phyloP scores from a whole-genome alignment of 306 rosid species.

The Albizia julibrissin region DNA sequence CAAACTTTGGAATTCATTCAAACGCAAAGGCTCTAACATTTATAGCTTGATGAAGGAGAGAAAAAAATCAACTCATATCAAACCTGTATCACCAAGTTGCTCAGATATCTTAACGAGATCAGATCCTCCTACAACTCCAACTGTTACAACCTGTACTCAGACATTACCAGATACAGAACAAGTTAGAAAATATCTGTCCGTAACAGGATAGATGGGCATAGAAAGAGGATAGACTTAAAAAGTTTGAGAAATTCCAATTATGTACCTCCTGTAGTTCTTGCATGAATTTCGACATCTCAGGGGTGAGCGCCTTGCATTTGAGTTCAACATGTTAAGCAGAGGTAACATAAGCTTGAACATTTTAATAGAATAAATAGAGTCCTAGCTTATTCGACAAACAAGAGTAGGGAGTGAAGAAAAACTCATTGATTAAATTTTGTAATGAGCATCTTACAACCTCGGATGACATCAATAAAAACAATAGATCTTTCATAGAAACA shows the following conservation, averaged over 20 bases:
- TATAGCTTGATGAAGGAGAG: not conserved
- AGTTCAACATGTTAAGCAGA: not conserved
- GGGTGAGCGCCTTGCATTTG: conserved; percentile 54
- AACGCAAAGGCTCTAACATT: conserved; percentile 5
- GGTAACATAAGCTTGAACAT: not conserved
- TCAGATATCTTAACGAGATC: conserved; percentile 84
- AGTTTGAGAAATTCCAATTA: not conserved
- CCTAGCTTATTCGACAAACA: not conserved
- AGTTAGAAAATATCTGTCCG: not conserved
- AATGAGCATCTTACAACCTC: not conserved
- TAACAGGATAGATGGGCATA: not conserved
- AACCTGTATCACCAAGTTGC: conserved; percentile 91
- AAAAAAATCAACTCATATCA: conserved; percentile 16
- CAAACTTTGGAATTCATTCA: not conserved
- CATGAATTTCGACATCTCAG: conserved; percentile 64
- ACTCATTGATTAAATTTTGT: not conserved
- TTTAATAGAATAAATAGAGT: not conserved
- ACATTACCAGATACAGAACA: conserved; percentile 13
- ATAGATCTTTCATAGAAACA: not conserved
- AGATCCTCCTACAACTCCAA: conserved; percentile 98
- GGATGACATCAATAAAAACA: not conserved
- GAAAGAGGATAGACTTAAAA: not conserved
- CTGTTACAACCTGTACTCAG: conserved; percentile 63
- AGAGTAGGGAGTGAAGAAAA: not conserved
- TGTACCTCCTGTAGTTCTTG: conserved; percentile 68